Evolutionary conservation across 768 basidiomycete species (phyloP).

Genomic region (Cantharellus anzutake): DNA sequence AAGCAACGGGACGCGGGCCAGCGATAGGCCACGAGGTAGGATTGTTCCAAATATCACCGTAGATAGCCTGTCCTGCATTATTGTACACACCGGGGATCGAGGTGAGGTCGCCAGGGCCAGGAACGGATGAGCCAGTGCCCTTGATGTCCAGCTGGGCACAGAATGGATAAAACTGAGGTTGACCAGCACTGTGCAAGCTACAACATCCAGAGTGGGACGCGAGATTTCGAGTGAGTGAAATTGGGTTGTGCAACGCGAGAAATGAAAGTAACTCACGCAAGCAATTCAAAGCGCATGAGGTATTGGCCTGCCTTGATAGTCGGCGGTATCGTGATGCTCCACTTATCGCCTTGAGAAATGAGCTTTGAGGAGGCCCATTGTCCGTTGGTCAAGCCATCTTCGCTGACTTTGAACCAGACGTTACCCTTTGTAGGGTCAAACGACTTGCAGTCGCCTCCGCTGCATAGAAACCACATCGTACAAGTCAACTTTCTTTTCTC

Average conservation of each 20-base stretch:
- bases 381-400: background rate
- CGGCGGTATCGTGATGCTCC: conserved; percentile 4
- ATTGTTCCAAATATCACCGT: conserved; percentile 5
- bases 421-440: background rate
- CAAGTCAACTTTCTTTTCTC: background rate
- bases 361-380: conserved; percentile 5
- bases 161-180: conserved; percentile 7
- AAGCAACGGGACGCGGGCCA: background rate
- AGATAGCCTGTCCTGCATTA: conserved; percentile 2
- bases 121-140: conserved; percentile 2
- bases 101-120: conserved; percentile 3
- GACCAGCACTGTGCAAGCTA: conserved; percentile 2
- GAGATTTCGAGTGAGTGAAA: background rate
- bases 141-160: conserved; percentile 5
- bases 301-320: conserved; percentile 5
- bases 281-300: conserved; percentile 1
- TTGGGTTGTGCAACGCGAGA: background rate
- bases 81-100: conserved; percentile 5
- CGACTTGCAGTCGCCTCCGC: background rate
- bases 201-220: conserved; percentile 2
- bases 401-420: conserved; percentile 9
- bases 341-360: conserved; percentile 1
- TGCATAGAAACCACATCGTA: background rate
- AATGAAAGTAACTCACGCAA: background rate
- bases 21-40: conserved; percentile 1